Evolutionary conservation across 23 red algal genomes (phyloP).

Genomic region (Gracilaria domingensis): DNA sequence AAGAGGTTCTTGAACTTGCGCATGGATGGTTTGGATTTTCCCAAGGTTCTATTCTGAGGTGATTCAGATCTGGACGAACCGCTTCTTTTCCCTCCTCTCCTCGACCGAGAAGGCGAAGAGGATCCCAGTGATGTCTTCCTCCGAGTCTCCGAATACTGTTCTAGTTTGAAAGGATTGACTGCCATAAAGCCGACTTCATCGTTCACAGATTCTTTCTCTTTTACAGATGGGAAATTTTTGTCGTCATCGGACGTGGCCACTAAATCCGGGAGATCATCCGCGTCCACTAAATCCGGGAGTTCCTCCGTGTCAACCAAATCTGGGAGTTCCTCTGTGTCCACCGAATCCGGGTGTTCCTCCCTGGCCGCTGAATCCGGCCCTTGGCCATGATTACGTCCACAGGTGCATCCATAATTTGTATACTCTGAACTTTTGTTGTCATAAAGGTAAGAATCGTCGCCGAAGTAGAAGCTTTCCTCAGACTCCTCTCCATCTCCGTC

Average conservation of each 20-base stretch:
- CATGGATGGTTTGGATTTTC: background rate
- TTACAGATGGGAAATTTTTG: too few species aligned
- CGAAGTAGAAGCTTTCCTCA: background rate
- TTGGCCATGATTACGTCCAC: constrained; percentile 9
- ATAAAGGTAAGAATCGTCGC: background rate
- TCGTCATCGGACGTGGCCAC: background rate
- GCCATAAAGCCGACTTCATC: background rate
- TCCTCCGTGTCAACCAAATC: background rate
- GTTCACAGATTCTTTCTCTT: background rate
- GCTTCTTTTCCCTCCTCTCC: background rate
- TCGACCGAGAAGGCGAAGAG: too few species aligned
- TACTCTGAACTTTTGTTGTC: background rate
- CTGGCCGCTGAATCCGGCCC: background rate
- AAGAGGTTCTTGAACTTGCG: background rate
- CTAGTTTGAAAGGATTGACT: background rate
- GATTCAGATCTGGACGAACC: background rate
- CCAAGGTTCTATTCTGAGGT: background rate
- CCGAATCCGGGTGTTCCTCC: background rate
- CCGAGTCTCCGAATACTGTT: background rate
- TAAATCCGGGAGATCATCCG: background rate
- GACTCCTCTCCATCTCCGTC: background rate
- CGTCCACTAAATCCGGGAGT: background rate
- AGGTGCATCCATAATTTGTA: background rate
- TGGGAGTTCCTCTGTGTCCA: background rate
- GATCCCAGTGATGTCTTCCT: background rate